Conservation (phyloP, 176 grass and related monocot species). For the Typha latifolia region DNA sequence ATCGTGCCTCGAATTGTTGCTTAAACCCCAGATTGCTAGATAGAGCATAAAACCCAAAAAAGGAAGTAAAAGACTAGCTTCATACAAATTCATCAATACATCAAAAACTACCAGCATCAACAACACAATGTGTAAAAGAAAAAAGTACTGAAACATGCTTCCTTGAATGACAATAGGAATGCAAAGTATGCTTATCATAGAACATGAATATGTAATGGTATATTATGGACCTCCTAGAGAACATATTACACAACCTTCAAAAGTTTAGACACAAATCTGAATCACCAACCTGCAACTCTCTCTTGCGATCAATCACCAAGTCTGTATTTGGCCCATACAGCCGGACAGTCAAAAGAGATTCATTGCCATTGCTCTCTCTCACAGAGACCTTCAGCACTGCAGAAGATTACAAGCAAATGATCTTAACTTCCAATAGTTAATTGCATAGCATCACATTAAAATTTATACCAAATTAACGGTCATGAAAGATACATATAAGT, state of each 20-base stretch:
- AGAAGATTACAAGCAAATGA: constrained; percentile 18
- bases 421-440: background rate
- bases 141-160: no score
- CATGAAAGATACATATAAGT: background rate
- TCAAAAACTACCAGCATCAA: no score
- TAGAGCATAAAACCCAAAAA: background rate
- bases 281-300: constrained; percentile 56
- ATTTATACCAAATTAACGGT: background rate
- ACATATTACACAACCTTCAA: background rate
- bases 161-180: no score
- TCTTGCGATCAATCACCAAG: constrained; percentile 89
- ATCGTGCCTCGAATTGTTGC: background rate
- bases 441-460: background rate
- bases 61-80: no score
- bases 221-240: background rate
- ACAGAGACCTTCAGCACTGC: constrained; percentile 81
- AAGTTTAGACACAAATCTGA: constrained; percentile 6
- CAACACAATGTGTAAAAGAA: no score
- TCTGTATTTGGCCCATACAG: constrained; percentile 91
- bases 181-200: background rate
- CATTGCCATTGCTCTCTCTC: constrained; percentile 28
- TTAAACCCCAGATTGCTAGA: background rate
- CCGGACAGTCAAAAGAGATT: constrained; percentile 63
- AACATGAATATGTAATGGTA: background rate
- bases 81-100: no score